Percentiles rank a stretch among this genome's conserved stretches.
These are phyloP conservation scores for Kwoniella shandongensis DNA, from an alignment of 768 basidiomycete species.

Conservation along the genomic window DNA sequence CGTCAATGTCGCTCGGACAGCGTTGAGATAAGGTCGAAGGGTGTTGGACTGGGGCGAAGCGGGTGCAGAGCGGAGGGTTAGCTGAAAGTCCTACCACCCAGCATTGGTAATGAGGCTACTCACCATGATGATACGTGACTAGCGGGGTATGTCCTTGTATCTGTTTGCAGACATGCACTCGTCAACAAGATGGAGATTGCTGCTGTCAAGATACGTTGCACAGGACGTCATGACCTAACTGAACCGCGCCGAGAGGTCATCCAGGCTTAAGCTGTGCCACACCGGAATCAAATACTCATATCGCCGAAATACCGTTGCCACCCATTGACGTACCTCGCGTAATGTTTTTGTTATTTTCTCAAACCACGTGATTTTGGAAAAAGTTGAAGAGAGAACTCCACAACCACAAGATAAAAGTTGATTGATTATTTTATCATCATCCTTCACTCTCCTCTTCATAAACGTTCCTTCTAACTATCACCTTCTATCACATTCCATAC, in stretches of 20 bases:
- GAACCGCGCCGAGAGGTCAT: too few species aligned
- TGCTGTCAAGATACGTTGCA: too few species aligned
- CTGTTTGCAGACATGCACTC: too few species aligned
- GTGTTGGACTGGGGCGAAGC: conserved; percentile 73
- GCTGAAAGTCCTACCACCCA: conserved; percentile 4
- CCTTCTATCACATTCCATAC: not conserved
- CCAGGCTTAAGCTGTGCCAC: too few species aligned
- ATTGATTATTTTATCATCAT: conserved; percentile 5
- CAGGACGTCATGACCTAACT: conserved; percentile 21
- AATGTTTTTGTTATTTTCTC: not conserved
- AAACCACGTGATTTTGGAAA: conserved; percentile 2
- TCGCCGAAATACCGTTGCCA: conserved; percentile 1
- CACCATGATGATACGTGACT: too few species aligned
- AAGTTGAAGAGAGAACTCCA: conserved; percentile 2
- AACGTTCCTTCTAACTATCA: not conserved
- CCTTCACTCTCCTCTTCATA: not conserved
- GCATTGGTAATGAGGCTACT: too few species aligned
- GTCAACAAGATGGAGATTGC: too few species aligned
- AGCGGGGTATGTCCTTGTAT: too few species aligned
- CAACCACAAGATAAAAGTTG: conserved; percentile 7
- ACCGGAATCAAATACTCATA: not conserved
- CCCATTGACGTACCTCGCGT: too few species aligned
- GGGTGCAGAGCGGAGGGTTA: not conserved
- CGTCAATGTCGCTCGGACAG: conserved; percentile 93
- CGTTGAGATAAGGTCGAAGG: conserved; percentile 90